Percentiles rank a stretch among this genome's conserved stretches.
Evolutionary conservation across 257 asterid species (phyloP).

Genomic region (Paraleonurus japonicus): DNA sequence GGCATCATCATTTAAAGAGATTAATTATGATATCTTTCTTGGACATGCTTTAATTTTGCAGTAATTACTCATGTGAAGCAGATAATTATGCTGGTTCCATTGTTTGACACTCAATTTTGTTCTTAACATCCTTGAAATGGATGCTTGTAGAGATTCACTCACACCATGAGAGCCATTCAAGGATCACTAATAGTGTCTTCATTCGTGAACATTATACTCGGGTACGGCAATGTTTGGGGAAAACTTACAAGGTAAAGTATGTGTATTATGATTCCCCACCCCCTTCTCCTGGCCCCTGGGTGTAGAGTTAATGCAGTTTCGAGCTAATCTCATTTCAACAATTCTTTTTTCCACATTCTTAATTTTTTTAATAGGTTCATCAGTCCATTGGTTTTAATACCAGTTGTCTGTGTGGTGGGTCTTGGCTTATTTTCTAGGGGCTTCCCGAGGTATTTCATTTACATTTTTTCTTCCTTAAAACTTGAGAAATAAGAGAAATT

Average conservation of each 20-base stretch:
- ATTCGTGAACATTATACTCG: conserved; percentile 70
- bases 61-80: background rate
- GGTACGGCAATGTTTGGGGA: conserved; percentile 85
- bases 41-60: background rate
- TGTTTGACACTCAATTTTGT: background rate
- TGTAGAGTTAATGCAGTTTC: background rate
- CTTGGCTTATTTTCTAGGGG: conserved; percentile 88
- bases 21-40: conserved; percentile 7
- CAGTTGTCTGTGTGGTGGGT: conserved; percentile 79
- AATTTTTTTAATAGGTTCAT: conserved; percentile 47
- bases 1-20: background rate
- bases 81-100: background rate
- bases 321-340: background rate
- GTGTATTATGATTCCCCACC: conserved; percentile 6
- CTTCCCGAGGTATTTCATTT: conserved; percentile 62
- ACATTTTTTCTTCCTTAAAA: background rate
- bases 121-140: conserved; percentile 24
- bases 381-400: conserved; percentile 81
- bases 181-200: conserved; percentile 93
- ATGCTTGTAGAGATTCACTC: conserved; percentile 77
- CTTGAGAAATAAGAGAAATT: background rate
- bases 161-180: conserved; percentile 88
- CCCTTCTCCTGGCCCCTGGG: too few relatives aligned
- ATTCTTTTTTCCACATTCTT: background rate
- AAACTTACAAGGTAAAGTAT: conserved; percentile 65